Evolutionary conservation across 2,329 filamentous ascomycete genomes (phyloP).

Genomic region (Xylaria sp.): DNA sequence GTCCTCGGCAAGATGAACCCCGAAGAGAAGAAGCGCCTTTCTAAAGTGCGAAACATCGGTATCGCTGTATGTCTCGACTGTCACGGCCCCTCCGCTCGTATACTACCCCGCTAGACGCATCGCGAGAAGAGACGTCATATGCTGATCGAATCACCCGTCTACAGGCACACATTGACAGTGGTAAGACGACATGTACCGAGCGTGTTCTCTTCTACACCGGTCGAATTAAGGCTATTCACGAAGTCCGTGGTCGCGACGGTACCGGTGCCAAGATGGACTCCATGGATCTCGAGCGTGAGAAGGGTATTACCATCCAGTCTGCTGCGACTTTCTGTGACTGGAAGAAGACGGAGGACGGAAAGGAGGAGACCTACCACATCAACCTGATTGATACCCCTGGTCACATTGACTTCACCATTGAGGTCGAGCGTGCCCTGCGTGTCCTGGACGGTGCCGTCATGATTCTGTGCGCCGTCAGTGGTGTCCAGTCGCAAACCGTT

Average conservation of each 20-base stretch:
- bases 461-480: slow-evolving; percentile 96
- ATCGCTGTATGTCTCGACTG: slow-evolving; percentile 67
- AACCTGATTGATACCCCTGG: slow-evolving; percentile 98
- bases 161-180: slow-evolving; percentile 94
- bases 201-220: slow-evolving; percentile 97
- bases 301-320: slow-evolving; percentile 98
- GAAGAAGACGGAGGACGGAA: slow-evolving; percentile 77
- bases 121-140: slow-evolving; percentile 2
- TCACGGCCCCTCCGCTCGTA: slow-evolving; percentile 1
- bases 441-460: slow-evolving; percentile 96
- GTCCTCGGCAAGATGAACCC: slow-evolving; percentile 76
- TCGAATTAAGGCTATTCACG: slow-evolving; percentile 93
- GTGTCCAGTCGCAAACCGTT: slow-evolving; percentile 96
- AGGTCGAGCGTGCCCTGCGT: slow-evolving; percentile 90
- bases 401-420: slow-evolving; percentile 98
- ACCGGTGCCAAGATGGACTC: slow-evolving; percentile 99
- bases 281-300: slow-evolving; percentile 97
- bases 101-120: not conserved
- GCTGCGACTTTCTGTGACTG: slow-evolving; percentile 97
- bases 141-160: slow-evolving; percentile 11
- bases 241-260: slow-evolving; percentile 89
- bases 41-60: slow-evolving; percentile 89
- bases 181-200: slow-evolving; percentile 95
- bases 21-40: slow-evolving; percentile 70
- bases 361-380: slow-evolving; percentile 90